phyloP scores from a whole-genome alignment of 2,329 filamentous ascomycete genomes.

The Fusarium nematophilum region DNA sequence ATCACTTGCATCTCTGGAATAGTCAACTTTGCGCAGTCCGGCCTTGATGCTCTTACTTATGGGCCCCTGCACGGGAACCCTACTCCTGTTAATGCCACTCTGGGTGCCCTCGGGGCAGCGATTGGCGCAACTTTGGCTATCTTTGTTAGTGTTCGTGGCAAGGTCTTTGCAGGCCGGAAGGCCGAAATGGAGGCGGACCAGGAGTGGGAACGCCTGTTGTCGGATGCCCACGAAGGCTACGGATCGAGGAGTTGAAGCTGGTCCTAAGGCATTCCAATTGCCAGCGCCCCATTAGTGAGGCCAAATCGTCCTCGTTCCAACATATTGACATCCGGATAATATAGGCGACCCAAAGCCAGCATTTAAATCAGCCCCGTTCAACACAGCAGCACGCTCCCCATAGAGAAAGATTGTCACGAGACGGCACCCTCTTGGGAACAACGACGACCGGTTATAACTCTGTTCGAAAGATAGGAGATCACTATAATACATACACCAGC shows the following conservation, averaged over 20 bases:
- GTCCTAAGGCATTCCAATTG: too few relatives aligned
- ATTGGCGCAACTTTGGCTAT: slow-evolving; percentile 9
- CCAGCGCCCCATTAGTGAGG: too few relatives aligned
- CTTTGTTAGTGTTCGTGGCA: slow-evolving; percentile 20
- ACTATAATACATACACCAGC: too few relatives aligned
- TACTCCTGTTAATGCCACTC: slow-evolving; percentile 11
- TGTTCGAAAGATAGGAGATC: too few relatives aligned
- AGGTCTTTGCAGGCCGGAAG: slow-evolving; percentile 27
- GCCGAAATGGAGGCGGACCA: slow-evolving; percentile 19
- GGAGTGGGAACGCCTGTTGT: slow-evolving; percentile 30
- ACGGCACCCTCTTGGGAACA: too few relatives aligned
- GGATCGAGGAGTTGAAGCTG: slow-evolving; percentile 11
- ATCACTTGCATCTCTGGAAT: slow-evolving; percentile 79
- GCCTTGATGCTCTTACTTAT: slow-evolving; percentile 73
- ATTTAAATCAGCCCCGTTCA: too few relatives aligned
- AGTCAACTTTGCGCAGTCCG: slow-evolving; percentile 77
- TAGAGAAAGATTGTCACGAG: too few relatives aligned
- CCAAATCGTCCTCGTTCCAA: too few relatives aligned
- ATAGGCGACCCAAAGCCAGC: too few relatives aligned
- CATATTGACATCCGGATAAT: too few relatives aligned
- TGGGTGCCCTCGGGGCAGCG: slow-evolving; percentile 14
- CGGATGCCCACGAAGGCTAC: slow-evolving; percentile 9
- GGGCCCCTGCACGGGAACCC: slow-evolving; percentile 23
- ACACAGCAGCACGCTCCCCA: too few relatives aligned
- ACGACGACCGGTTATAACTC: too few relatives aligned